Percentiles rank a stretch among this genome's conserved stretches.
phyloP scores from a whole-genome alignment of 495 filamentous ascomycete genomes.

The Neurospora sp. region DNA sequence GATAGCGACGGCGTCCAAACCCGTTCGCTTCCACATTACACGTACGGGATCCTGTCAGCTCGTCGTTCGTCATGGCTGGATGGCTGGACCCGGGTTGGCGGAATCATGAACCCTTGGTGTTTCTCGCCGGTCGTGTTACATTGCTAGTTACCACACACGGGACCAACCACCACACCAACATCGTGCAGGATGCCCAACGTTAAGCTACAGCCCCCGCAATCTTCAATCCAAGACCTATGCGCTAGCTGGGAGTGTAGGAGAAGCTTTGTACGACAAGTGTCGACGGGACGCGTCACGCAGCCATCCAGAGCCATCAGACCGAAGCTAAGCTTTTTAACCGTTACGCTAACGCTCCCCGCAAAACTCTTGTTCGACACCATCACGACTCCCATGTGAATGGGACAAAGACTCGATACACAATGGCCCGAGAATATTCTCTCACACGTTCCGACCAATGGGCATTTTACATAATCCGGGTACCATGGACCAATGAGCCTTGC shows the following conservation, averaged over 20 bases:
- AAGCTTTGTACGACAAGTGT: background rate
- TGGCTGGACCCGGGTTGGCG: background rate
- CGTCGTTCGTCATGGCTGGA: background rate
- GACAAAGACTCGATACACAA: background rate
- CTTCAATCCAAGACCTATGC: background rate
- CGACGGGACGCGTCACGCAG: background rate
- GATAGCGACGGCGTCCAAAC: background rate
- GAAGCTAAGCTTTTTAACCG: background rate
- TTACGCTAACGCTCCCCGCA: background rate
- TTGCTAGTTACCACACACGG: background rate
- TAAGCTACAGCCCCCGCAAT: background rate
- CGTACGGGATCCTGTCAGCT: background rate
- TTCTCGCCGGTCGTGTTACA: background rate
- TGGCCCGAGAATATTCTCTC: background rate
- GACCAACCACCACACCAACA: background rate
- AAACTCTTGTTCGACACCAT: background rate
- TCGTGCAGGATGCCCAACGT: background rate
- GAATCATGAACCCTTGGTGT: background rate
- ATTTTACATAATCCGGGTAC: background rate
- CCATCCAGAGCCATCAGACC: background rate
- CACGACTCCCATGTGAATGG: background rate
- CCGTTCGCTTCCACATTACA: background rate
- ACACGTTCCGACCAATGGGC: background rate
- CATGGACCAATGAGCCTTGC: background rate
- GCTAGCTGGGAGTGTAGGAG: background rate